A percentile compares a stretch with the other conserved stretches of the same genome.
phyloP scores from a whole-genome alignment of 257 asterid genomes.

The Solanum sparsipilum region DNA sequence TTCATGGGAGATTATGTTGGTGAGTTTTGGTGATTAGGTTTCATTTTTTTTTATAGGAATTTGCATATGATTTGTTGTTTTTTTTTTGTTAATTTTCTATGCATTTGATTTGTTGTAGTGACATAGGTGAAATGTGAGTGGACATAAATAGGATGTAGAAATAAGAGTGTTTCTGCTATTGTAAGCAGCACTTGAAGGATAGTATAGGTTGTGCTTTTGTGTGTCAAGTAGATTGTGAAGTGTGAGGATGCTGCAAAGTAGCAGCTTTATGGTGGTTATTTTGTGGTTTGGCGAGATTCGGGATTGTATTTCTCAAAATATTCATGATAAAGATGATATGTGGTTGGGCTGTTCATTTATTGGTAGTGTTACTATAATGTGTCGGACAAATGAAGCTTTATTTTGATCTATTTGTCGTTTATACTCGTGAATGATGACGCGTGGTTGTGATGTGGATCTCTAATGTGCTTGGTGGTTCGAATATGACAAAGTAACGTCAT shows the following conservation, averaged over 20 bases:
- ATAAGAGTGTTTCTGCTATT: background rate
- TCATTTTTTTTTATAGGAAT: background rate
- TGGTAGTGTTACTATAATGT: background rate
- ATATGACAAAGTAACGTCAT: background rate
- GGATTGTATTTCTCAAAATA: background rate
- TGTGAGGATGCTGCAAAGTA: background rate
- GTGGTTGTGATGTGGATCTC: background rate
- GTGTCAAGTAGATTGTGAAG: background rate
- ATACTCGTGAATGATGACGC: background rate
- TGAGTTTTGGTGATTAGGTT: background rate
- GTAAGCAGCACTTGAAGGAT: background rate
- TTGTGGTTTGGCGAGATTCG: background rate
- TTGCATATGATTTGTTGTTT: background rate
- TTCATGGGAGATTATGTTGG: constrained; percentile 97
- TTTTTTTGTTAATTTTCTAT: background rate
- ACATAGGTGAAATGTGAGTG: background rate
- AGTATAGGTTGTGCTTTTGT: background rate
- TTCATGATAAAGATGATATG: background rate
- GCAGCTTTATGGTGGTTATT: background rate
- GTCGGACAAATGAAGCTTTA: background rate
- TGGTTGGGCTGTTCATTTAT: background rate
- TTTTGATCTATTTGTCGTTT: background rate
- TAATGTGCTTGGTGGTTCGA: background rate
- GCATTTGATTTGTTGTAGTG: background rate
- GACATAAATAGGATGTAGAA: background rate